Base-by-base conservation (phyloP, 169 alveolate genomes). In the Babesia ovis region DNA sequence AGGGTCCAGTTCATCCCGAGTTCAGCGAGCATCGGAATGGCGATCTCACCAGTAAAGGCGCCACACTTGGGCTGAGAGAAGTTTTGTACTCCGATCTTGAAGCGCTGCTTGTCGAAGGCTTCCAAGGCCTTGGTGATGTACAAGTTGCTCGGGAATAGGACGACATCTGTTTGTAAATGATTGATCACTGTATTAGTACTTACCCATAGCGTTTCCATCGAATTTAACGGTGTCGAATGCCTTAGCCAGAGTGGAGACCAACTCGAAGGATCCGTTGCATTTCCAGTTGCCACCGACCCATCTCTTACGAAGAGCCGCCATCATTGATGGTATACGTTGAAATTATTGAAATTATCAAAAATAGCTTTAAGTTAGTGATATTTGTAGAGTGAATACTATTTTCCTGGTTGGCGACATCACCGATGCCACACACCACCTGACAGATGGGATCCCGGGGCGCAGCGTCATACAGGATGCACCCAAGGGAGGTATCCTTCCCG, bases 31-130 rank as follows among this genome's bases (percentile, higher is more conserved):
- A 95, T 95, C 43, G 95, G 96, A 20, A 96, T 97, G 61, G 96
- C 83, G 46, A 95, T 67, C 85, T 98, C 99, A 18, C 99, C 99
- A 22, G 99, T 98, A 91, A 88, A 97, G 29, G 99, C 98, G 27
- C 99, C 99, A 59, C 83, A 86, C 53, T 96, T 98, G 58, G 95
- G 91, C 77, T 89, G 86, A 31, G 98, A 95, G 32, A 92, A 69
- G 79, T 97, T 96, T 89, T 98, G 97, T 42, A 97, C 91, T 23
- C 98, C 98, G 32, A 95, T 91, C 77, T 91, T 64, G 68, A 93
- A 92, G 45, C 84, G 80, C 25, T 80, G 77, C 18, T 83, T 46
- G 42, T 54, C 50, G 51, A 48, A 32, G 11, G 11, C 18, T 54
- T 57, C 56, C 59, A 55, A 34, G 50, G 55, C 25, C 46, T n/a